Evolutionary conservation across 2,329 filamentous ascomycete species (phyloP).

Genomic region (Cladosporium sp.): DNA sequence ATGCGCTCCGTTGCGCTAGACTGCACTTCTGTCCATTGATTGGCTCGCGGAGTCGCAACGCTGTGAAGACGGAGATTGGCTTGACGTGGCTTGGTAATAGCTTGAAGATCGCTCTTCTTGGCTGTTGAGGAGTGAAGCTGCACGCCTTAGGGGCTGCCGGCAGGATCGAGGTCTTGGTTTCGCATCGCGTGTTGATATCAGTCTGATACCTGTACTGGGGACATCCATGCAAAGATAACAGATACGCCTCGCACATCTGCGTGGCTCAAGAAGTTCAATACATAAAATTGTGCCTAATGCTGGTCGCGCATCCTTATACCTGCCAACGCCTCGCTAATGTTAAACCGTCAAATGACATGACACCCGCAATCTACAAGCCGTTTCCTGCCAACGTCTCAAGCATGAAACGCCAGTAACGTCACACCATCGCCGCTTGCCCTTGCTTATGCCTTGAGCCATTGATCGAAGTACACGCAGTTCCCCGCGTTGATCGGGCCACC

Average conservation of each 20-base stretch:
- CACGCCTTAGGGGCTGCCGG: not conserved
- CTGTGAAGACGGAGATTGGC: constrained; percentile 11
- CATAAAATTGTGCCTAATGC: not conserved
- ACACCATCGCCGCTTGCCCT: not conserved
- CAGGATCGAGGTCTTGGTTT: not conserved
- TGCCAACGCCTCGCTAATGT: constrained; percentile 16
- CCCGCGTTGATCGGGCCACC: constrained; percentile 85
- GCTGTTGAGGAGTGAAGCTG: not conserved
- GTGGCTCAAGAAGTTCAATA: not conserved
- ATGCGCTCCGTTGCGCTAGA: constrained; percentile 5
- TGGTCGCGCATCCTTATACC: constrained; percentile 6
- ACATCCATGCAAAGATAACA: not conserved
- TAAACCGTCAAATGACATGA: constrained; percentile 11
- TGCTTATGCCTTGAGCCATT: constrained; percentile 60
- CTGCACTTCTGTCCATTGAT: not conserved
- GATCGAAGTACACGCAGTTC: constrained; percentile 86
- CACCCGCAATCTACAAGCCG: not conserved
- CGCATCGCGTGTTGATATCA: not conserved
- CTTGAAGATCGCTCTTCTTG: constrained; percentile 6
- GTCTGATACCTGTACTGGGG: no score
- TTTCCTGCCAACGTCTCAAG: not conserved
- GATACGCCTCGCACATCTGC: not conserved
- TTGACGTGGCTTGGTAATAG: constrained; percentile 5
- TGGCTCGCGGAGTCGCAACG: not conserved
- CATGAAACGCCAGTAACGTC: constrained; percentile 1